A percentile compares a stretch with the other conserved stretches of the same genome.
These are phyloP conservation scores for Puccinia brachypodii DNA, from an alignment of 1,284 basidiomycete species.

Conservation along the genomic window DNA sequence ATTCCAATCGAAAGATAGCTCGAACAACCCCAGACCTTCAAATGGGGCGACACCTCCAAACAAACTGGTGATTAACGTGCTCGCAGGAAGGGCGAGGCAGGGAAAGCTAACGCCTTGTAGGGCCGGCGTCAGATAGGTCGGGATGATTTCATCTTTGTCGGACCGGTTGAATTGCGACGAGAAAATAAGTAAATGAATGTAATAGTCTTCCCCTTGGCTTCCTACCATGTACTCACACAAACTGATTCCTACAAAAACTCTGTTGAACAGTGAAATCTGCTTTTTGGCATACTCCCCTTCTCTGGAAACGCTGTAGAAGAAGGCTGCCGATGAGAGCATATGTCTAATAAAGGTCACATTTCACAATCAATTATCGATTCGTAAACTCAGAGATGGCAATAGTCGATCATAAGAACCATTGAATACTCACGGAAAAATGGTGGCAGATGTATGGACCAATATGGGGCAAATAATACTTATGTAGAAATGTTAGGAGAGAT, in stretches of 20 bases:
- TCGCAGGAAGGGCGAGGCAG: conserved; percentile 9
- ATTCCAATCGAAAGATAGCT: conserved; percentile 24
- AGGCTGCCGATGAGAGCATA: conserved; percentile 3
- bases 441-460: not conserved
- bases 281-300: not conserved
- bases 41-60: conserved; percentile 29
- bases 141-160: conserved; percentile 26
- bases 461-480: not conserved
- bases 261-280: conserved; percentile 33
- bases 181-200: no score
- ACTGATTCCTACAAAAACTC: conserved; percentile 19
- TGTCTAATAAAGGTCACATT: not conserved
- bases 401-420: not conserved
- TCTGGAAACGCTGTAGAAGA: conserved; percentile 17
- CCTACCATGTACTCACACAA: conserved; percentile 20
- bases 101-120: conserved; percentile 20
- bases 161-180: no score
- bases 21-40: conserved; percentile 36
- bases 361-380: not conserved
- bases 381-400: not conserved
- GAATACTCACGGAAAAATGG: conserved; percentile 17
- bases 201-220: not conserved
- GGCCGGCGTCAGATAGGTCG: conserved; percentile 30
- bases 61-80: conserved; percentile 11
- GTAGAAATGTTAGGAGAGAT: not conserved